These are phyloP conservation scores for Colletotrichum endophyticum DNA, from an alignment of 2,329 filamentous ascomycete genomes.

Conservation along the genomic window DNA sequence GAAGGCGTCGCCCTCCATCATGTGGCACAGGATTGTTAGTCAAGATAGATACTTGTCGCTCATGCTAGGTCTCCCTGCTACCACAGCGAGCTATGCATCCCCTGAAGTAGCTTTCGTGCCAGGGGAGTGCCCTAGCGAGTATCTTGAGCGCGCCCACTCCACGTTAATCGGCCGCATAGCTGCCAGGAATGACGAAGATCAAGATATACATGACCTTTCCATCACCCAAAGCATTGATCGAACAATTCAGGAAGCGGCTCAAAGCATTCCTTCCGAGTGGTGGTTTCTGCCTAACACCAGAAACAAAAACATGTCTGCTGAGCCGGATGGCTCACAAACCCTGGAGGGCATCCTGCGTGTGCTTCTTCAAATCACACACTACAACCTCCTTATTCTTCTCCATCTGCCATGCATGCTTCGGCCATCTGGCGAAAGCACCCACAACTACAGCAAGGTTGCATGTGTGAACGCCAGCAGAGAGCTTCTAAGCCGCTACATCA, in stretches of 20 bases:
- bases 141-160: neutral
- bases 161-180: constrained; percentile 27
- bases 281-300: constrained; percentile 26
- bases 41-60: constrained; percentile 41
- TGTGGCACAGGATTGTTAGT: constrained; percentile 42
- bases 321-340: neutral
- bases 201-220: constrained; percentile 17
- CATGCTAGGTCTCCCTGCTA: constrained; percentile 42
- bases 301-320: neutral
- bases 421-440: neutral
- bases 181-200: constrained; percentile 29
- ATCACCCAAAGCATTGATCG: constrained; percentile 30
- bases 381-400: constrained; percentile 34
- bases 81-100: constrained; percentile 1
- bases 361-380: constrained; percentile 33
- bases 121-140: neutral
- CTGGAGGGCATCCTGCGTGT: constrained; percentile 28
- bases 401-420: constrained; percentile 37
- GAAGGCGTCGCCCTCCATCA: constrained; percentile 7
- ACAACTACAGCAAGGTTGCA: constrained; percentile 34
- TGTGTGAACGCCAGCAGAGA: constrained; percentile 41
- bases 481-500: constrained; percentile 37
- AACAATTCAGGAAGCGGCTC: constrained; percentile 27
- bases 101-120: neutral
- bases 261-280: constrained; percentile 28